Percentiles rank a stretch among this genome's conserved stretches.
phyloP scores from a whole-genome alignment of 495 filamentous ascomycete species.

The Margaritispora aquatica region DNA sequence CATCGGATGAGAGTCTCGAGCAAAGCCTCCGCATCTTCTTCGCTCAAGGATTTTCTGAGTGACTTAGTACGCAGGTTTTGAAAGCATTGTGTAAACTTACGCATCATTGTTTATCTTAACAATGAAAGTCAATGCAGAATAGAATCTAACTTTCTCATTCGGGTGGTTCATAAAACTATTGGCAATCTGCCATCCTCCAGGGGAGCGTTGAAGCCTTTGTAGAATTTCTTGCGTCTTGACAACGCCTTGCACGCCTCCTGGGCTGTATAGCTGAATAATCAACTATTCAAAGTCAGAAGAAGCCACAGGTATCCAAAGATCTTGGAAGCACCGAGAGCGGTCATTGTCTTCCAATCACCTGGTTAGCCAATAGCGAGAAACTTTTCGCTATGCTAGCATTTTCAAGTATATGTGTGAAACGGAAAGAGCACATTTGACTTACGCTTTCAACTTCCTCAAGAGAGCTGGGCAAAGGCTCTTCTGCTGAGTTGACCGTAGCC shows the following conservation, averaged over 20 bases:
- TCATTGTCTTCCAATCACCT: too few species aligned
- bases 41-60: slow-evolving; percentile 51
- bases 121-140: slow-evolving; percentile 88
- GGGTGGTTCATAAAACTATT: slow-evolving; percentile 59
- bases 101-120: slow-evolving; percentile 86
- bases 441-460: slow-evolving; percentile 37
- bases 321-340: too few species aligned
- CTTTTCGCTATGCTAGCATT: background rate
- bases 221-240: slow-evolving; percentile 69
- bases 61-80: background rate
- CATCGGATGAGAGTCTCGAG: slow-evolving; percentile 66
- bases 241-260: slow-evolving; percentile 54
- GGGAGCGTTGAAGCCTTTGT: slow-evolving; percentile 66
- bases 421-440: slow-evolving; percentile 11
- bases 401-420: background rate
- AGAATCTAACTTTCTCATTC: slow-evolving; percentile 75
- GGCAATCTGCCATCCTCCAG: slow-evolving; percentile 80
- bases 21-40: slow-evolving; percentile 54
- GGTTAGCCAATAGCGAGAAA: background rate
- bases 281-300: slow-evolving; percentile 35
- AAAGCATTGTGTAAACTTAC: slow-evolving; percentile 34
- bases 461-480: slow-evolving; percentile 26
- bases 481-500: slow-evolving; percentile 16
- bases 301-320: too few species aligned
- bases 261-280: slow-evolving; percentile 63